Base-by-base conservation (phyloP, 768 basidiomycete genomes). In the Lactifluus pinguis region DNA sequence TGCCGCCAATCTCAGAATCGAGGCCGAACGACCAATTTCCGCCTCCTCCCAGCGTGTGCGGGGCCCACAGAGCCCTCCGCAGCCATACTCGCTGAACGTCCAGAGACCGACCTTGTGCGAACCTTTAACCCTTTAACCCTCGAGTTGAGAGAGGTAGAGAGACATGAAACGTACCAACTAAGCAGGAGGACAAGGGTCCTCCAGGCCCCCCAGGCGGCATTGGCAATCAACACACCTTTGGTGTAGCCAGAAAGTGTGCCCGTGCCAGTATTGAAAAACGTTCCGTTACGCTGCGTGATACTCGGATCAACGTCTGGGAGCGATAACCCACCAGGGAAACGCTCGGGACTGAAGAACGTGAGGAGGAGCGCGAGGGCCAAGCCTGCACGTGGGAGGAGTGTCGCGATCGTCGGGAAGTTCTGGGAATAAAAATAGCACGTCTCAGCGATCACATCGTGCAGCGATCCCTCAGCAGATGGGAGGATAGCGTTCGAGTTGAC, bases 41-140 rank as follows among this genome's bases (percentile, higher is more conserved):
- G 86, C 82, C 74, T 92, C 91, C 69, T 92, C 90, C 91, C 89
- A 91, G 64, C 86, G 79, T 67, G 84, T 83, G 14, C 88, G 83
- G 10, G 91, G 91, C 48, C 91, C 91, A 71, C 89, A 90, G 15
- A 92, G 70, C n/a, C 91, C 89, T 52, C 83, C 90, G 50, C 86
- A 87, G 59, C 82, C 82, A 60, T 89, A 80, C 48, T 84, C 87
- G 50, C 87, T 89, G 66, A 89, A 73, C 55, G 87, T 68, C 89
- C 90, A 93, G 17, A 95, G 78, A 50, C 86, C 87, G 53, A 89
- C 70, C 82, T 89, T 89, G 65, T 15, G 55, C 11, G 8, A 25
- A 2, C 38, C 25, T 60, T 49, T 41, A 39, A 5, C 8, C 17
- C 0, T 30, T 25, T 9, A 5, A 2, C n/a, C 5, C 13, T 29